Conservation (phyloP, 306 rosid species). For the Fragaria iinumae region DNA sequence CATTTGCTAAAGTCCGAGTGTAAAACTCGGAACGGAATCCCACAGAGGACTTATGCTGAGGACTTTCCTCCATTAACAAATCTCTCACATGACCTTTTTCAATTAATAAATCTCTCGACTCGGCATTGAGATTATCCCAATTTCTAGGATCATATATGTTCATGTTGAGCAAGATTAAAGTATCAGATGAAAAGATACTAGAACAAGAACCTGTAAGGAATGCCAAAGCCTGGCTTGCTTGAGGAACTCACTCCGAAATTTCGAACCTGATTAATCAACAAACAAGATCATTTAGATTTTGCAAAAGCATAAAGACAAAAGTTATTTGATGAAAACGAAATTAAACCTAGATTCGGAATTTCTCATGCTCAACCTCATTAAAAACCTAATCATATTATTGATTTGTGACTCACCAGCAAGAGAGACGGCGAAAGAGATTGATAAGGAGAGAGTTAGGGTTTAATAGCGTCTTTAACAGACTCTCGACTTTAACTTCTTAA, state of each 20-base stretch:
- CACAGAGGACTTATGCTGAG: background rate
- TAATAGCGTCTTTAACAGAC: too few species aligned
- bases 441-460: background rate
- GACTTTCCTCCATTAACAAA: background rate
- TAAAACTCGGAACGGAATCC: background rate
- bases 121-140: background rate
- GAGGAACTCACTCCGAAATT: background rate
- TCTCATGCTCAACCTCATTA: background rate
- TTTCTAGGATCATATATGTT: background rate
- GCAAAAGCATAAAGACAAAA: background rate
- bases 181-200: background rate
- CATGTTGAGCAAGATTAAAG: background rate
- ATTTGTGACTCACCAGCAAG: background rate
- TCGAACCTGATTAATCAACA: background rate
- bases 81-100: background rate
- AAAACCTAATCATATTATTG: background rate
- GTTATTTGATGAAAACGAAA: background rate
- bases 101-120: background rate
- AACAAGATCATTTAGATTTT: background rate
- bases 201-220: slow-evolving; percentile 8
- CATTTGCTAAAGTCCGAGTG: background rate
- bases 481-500: too few species aligned
- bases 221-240: background rate
- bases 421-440: background rate
- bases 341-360: background rate